Evolutionary conservation across 2,329 filamentous ascomycete species (phyloP).

Genomic region (Trichoderma gracile): DNA sequence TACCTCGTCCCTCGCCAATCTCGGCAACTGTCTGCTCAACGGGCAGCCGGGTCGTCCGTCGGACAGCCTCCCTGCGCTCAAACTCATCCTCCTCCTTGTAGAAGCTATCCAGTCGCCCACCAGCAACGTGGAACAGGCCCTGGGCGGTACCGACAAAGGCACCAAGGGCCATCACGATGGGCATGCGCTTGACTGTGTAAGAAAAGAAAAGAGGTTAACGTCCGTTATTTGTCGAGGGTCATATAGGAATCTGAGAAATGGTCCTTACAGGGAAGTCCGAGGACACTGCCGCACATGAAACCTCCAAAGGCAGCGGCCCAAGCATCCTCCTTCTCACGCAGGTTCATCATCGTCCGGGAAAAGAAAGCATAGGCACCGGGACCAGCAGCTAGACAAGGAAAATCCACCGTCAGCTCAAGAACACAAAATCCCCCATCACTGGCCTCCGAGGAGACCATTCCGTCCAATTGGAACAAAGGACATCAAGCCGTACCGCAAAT

Average conservation of each 20-base stretch:
- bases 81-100: slow-evolving; percentile 67
- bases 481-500: slow-evolving; percentile 37
- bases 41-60: slow-evolving; percentile 72
- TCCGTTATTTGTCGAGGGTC: not conserved
- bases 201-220: not conserved
- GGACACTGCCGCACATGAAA: slow-evolving; percentile 70
- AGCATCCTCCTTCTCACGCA: slow-evolving; percentile 79
- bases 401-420: slow-evolving; percentile 2
- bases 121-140: slow-evolving; percentile 67
- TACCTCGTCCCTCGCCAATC: slow-evolving; percentile 86
- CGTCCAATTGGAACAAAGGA: not conserved
- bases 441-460: too few relatives aligned
- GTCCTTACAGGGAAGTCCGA: slow-evolving; percentile 70
- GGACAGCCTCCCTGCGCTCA: slow-evolving; percentile 71
- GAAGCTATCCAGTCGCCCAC: slow-evolving; percentile 56
- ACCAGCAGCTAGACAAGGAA: slow-evolving; percentile 47
- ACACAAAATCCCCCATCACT: not conserved
- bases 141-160: slow-evolving; percentile 56
- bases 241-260: not conserved
- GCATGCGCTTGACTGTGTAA: slow-evolving; percentile 55
- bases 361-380: slow-evolving; percentile 78
- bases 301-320: slow-evolving; percentile 75
- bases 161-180: slow-evolving; percentile 69
- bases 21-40: slow-evolving; percentile 77
- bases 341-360: slow-evolving; percentile 74